These are phyloP conservation scores for Proliferodiscus dingleyae DNA, from an alignment of 2,329 filamentous ascomycete genomes.

Conservation along the genomic window DNA sequence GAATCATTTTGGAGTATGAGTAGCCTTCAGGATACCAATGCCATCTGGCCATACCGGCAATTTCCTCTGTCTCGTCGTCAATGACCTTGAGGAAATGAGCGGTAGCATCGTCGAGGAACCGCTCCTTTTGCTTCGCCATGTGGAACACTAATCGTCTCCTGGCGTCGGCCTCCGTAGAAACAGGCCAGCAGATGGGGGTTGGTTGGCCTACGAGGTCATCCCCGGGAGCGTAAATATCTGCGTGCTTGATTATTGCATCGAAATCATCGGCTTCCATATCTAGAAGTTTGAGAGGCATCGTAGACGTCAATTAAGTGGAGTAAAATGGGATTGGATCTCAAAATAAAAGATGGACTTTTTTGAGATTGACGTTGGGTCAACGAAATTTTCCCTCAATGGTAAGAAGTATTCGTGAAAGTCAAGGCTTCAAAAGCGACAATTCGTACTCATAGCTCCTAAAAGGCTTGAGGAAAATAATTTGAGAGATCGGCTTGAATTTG, in stretches of 20 bases:
- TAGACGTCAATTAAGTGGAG: neutral
- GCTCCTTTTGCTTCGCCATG: conserved; percentile 16
- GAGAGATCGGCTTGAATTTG: no score
- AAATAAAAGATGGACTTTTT: neutral
- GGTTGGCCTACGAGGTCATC: conserved; percentile 13
- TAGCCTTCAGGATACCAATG: conserved; percentile 18
- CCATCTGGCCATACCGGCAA: conserved; percentile 20
- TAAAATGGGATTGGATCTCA: neutral
- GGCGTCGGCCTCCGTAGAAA: conserved; percentile 8
- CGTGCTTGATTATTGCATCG: conserved; percentile 9
- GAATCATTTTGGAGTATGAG: conserved; percentile 7
- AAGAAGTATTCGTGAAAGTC: no score
- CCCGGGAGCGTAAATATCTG: conserved; percentile 8
- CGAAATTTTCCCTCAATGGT: no score
- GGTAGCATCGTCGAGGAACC: conserved; percentile 13
- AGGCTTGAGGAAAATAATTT: no score
- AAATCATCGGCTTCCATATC: conserved; percentile 9
- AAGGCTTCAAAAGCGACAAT: no score
- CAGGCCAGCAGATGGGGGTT: conserved; percentile 10
- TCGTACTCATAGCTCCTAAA: no score
- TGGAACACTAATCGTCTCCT: conserved; percentile 8
- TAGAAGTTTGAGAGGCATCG: conserved; percentile 9
- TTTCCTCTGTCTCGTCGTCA: conserved; percentile 7
- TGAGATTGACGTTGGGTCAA: no score
- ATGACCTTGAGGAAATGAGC: conserved; percentile 18